A percentile compares a stretch with the other conserved stretches of the same genome.
These are phyloP conservation scores for Acanthamoeba lenticulata DNA, from an alignment of 208 protist species.

Conservation along the genomic window DNA sequence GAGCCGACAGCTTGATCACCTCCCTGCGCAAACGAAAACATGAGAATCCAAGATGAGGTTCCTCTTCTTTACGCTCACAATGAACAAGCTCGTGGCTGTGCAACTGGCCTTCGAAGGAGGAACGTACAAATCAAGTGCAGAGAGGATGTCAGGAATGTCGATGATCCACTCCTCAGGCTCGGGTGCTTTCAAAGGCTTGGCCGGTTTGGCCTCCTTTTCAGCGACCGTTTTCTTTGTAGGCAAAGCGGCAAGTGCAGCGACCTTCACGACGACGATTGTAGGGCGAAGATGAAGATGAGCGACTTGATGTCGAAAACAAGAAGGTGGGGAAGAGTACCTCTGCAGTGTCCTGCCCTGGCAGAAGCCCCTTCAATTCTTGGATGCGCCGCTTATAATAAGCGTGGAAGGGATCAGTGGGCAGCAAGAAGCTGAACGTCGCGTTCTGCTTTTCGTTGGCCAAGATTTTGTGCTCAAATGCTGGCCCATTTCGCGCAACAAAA, in stretches of 20 bases:
- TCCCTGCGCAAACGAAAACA: constrained; percentile 58
- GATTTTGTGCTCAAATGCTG: constrained; percentile 73
- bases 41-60: not conserved
- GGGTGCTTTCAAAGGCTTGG: constrained; percentile 58
- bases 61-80: too few relatives aligned
- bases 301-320: not conserved
- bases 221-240: constrained; percentile 24
- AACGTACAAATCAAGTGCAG: constrained; percentile 77
- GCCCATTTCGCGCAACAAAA: constrained; percentile 74
- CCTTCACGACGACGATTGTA: not conserved
- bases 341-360: not conserved
- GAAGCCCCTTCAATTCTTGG: constrained; percentile 29
- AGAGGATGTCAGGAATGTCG: constrained; percentile 70
- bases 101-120: too few relatives aligned
- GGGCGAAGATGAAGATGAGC: not conserved
- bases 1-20: constrained; percentile 81
- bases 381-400: constrained; percentile 73
- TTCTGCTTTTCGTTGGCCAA: constrained; percentile 73
- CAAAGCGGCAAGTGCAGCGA: not conserved
- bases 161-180: constrained; percentile 73
- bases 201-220: constrained; percentile 31
- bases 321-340: not conserved
- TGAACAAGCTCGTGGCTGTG: too few relatives aligned
- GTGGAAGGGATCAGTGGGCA: constrained; percentile 67
- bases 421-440: constrained; percentile 77